These are phyloP conservation scores for Gnaphalium uliginosum DNA, from an alignment of 129 eudicot genomes.

Conservation along the genomic window DNA sequence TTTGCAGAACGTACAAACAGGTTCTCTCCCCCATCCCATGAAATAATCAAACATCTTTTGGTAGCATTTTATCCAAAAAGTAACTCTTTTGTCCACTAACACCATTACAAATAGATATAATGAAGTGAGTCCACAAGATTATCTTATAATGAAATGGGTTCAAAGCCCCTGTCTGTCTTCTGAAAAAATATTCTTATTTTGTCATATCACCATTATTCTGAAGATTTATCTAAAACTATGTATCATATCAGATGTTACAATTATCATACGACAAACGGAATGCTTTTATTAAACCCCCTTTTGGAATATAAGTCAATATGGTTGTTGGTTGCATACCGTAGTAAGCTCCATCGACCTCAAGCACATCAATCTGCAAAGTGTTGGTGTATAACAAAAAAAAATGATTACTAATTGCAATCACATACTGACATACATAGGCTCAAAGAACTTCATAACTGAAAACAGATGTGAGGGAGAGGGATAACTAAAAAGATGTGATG, in stretches of 20 bases:
- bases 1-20: neutral
- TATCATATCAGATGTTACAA: constrained; percentile 17
- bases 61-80: constrained; percentile 3
- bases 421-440: constrained; percentile 5
- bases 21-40: neutral
- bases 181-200: neutral
- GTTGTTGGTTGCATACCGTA: constrained; percentile 60
- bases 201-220: neutral
- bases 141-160: constrained; percentile 2
- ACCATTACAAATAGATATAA: neutral
- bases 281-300: constrained; percentile 17
- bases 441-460: constrained; percentile 3
- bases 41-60: neutral
- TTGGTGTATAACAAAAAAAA: constrained; percentile 3
- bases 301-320: neutral
- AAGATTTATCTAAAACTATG: constrained; percentile 1
- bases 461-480: neutral
- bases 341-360: constrained; percentile 94
- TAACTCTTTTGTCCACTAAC: neutral
- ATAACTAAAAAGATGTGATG: neutral
- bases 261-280: neutral
- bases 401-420: neutral
- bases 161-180: neutral
- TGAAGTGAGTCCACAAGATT: neutral
- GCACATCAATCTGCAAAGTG: constrained; percentile 91